Evolutionary conservation across 768 basidiomycete species (phyloP), one percentile per base, ranked within the genome.

Genomic region (Panellus pusillus): DNA sequence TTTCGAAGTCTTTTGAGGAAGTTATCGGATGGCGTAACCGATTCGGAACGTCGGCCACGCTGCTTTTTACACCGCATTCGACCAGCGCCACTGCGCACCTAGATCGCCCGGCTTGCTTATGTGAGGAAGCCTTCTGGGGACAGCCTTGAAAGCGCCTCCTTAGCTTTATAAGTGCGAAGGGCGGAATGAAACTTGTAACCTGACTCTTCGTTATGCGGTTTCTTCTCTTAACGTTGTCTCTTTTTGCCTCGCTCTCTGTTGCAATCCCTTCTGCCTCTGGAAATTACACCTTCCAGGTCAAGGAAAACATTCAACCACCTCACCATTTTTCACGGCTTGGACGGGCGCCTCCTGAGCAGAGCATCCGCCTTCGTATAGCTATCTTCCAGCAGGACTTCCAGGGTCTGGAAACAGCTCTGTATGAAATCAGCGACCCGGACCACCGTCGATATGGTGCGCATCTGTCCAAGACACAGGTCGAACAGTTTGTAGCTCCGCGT

Each of bases 381-480:
- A 75, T 86, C 24, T 75, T 74, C 9, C 82, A 82, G 57, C 74
- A 74, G 19, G 72, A 80, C 61, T 83, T 83, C 58, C 60, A 65
- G 37, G 63, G 67, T 20, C 64, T 85, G 49, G 81, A 84, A 61
- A 65, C 76, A 35, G 77, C 79, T 41, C 65, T 86, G 5, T 79
- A 72, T 64, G 79, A 84, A 65, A 71, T 83, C n/a, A 83, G 81
- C 61, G 73, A 84, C 61, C 84, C 83, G 0, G 66, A 65, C 41
- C 82, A 84, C 52, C 55, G 64, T 27, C 79, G 79, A 32, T 84
- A 83, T 60, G 83, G 82, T 1, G 69, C 73, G 17, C 73, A 82
- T 63, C 67, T 90, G 37, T 78, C 84, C 51, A 86, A 85, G 66
- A 81, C 79, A 49, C 80, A 89, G 57, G 83, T 85, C 3, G 84